Percentiles rank a stretch among this genome's conserved stretches.
phyloP scores from a whole-genome alignment of 2,329 filamentous ascomycete genomes.

The Calonectria hawksworthii region DNA sequence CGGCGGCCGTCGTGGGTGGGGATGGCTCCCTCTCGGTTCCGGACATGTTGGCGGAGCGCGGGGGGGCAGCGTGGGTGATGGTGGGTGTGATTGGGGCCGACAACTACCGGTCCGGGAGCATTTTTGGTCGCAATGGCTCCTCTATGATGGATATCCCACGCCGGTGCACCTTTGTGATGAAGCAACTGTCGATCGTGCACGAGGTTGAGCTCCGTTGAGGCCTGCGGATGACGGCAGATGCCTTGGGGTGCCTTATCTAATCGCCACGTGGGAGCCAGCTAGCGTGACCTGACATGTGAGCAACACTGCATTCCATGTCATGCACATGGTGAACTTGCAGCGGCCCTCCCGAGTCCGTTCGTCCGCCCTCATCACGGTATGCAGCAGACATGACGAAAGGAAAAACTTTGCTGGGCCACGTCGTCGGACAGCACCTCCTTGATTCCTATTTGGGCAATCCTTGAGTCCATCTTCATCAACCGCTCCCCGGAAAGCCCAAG shows the following conservation, averaged over 20 bases:
- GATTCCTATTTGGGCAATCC: slow-evolving; percentile 13
- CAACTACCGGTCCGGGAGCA: slow-evolving; percentile 36
- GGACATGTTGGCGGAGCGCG: slow-evolving; percentile 37
- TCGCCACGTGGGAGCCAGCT: slow-evolving; percentile 45
- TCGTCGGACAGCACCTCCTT: neutral
- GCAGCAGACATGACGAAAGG: neutral
- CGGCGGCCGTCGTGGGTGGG: slow-evolving; percentile 34
- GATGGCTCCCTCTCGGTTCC: slow-evolving; percentile 43
- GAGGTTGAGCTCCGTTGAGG: slow-evolving; percentile 28
- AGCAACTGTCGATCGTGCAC: neutral
- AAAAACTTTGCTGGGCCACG: neutral
- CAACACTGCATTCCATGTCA: neutral
- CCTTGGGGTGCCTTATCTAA: slow-evolving; percentile 46
- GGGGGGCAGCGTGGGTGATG: slow-evolving; percentile 9
- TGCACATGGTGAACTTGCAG: neutral
- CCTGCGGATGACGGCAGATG: slow-evolving; percentile 42
- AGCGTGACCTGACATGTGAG: slow-evolving; percentile 44
- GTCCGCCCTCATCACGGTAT: neutral
- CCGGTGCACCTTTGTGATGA: slow-evolving; percentile 23
- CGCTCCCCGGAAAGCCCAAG: slow-evolving; percentile 19
- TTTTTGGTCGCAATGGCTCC: slow-evolving; percentile 32
- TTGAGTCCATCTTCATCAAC: neutral
- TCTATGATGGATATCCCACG: slow-evolving; percentile 20
- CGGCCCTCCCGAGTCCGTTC: neutral
- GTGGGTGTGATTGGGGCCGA: slow-evolving; percentile 30